Conservation (phyloP, 2,329 filamentous ascomycete genomes). For the Fusarium keratoplasticum region DNA sequence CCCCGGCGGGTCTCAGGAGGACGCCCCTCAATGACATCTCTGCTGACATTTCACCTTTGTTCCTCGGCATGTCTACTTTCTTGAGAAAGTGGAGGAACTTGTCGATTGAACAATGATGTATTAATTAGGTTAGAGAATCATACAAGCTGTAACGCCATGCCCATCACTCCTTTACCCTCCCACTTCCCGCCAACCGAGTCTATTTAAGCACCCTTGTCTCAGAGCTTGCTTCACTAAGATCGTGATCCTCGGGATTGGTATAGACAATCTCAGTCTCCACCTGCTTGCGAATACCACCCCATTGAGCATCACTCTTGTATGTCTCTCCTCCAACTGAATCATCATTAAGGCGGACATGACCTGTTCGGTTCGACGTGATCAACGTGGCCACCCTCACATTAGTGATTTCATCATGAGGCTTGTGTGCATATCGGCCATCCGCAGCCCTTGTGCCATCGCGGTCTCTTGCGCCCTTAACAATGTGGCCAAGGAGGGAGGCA, state of each 20-base stretch:
- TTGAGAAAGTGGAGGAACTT: neutral
- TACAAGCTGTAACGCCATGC: neutral
- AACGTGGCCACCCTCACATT: constrained; percentile 23
- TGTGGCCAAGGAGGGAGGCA: constrained; percentile 17
- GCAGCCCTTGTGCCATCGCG: neutral
- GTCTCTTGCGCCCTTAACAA: constrained; percentile 25
- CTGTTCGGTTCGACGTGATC: constrained; percentile 20
- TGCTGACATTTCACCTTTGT: neutral
- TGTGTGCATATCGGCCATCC: neutral
- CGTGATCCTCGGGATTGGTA: neutral
- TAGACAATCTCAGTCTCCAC: constrained; percentile 27
- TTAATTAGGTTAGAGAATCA: neutral
- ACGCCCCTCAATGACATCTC: neutral
- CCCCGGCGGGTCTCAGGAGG: neutral
- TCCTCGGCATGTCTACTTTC: neutral
- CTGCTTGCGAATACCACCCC: constrained; percentile 24
- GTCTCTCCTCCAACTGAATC: neutral
- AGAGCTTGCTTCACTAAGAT: neutral
- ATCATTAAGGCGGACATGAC: constrained; percentile 24
- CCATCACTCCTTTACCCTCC: neutral
- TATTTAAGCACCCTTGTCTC: constrained; percentile 1
- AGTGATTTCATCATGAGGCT: constrained; percentile 2
- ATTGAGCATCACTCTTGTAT: neutral
- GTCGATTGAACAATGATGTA: neutral
- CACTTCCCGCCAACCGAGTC: neutral